phyloP scores from a whole-genome alignment of 805 yeast species.

The Zygosaccharomyces gambellarensis region DNA sequence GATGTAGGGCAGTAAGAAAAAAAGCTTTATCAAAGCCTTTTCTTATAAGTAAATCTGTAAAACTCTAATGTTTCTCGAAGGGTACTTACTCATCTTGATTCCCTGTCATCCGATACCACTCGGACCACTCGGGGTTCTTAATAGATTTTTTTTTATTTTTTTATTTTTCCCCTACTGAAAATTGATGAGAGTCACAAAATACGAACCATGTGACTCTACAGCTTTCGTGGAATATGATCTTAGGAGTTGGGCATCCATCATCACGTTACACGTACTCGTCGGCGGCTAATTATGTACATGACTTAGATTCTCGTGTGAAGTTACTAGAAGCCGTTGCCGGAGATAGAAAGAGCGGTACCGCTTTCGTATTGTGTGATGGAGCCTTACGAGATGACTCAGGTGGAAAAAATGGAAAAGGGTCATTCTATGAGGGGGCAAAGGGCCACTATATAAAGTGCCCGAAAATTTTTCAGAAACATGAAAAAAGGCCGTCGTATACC shows the following conservation, averaged over 20 bases:
- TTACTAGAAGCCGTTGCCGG: neutral
- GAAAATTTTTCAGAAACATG: neutral
- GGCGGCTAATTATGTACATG: neutral
- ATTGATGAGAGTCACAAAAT: neutral
- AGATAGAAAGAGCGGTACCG: conserved; percentile 2
- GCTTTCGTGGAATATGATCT: neutral
- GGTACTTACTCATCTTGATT: neutral
- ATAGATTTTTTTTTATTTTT: neutral
- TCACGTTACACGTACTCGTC: neutral
- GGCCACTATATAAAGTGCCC: conserved; percentile 1
- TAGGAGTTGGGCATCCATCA: neutral
- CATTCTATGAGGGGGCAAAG: neutral
- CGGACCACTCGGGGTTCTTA: neutral
- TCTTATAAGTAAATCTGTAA: neutral
- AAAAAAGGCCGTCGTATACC: neutral
- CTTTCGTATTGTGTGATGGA: neutral
- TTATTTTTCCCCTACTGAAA: too few species aligned
- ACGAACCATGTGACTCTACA: neutral
- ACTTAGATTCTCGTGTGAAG: neutral
- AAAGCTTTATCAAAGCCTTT: neutral
- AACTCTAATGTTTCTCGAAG: neutral
- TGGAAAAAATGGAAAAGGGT: neutral
- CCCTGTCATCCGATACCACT: neutral
- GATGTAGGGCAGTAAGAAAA: neutral
- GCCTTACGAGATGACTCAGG: conserved; percentile 3